Percentiles rank a stretch among this genome's conserved stretches.
phyloP scores from a whole-genome alignment of 495 filamentous ascomycete species.

The Acidomyces sp. region DNA sequence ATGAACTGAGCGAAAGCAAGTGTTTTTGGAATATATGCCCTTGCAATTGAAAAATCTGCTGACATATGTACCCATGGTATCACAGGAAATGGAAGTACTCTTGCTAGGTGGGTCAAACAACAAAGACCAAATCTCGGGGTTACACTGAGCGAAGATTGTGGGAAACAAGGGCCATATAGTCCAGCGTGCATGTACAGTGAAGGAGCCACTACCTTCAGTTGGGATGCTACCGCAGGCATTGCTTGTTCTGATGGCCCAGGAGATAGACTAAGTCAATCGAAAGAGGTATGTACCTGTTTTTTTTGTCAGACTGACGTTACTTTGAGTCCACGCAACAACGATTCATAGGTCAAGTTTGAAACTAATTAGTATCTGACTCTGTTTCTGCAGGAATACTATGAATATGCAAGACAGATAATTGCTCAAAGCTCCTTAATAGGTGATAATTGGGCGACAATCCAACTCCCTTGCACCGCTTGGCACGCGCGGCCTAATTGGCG shows the following conservation, averaged over 20 bases:
- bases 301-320: too few relatives aligned
- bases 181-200: conserved; percentile 3
- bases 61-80: too few relatives aligned
- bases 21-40: too few relatives aligned
- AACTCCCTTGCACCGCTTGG: conserved; percentile 46
- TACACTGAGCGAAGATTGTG: conserved; percentile 21
- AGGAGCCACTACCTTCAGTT: not conserved
- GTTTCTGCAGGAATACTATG: conserved; percentile 38
- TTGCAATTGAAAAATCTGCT: too few relatives aligned
- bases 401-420: conserved; percentile 34
- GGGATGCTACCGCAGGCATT: conserved; percentile 42
- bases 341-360: too few relatives aligned
- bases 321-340: too few relatives aligned
- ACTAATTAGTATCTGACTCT: too few relatives aligned
- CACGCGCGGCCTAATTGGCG: conserved; percentile 45
- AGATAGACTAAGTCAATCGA: conserved; percentile 29
- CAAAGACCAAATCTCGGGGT: conserved; percentile 32
- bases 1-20: conserved; percentile 39
- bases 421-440: conserved; percentile 40
- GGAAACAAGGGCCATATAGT: conserved; percentile 6
- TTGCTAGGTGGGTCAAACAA: not conserved
- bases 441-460: conserved; percentile 44
- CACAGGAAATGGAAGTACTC: conserved; percentile 37
- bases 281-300: too few relatives aligned
- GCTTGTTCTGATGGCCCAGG: conserved; percentile 47